Evolutionary conservation across 371 early-diverging fungal species (phyloP), one percentile per base, ranked within the genome.

Genomic region (Edhazardia aedis): DNA sequence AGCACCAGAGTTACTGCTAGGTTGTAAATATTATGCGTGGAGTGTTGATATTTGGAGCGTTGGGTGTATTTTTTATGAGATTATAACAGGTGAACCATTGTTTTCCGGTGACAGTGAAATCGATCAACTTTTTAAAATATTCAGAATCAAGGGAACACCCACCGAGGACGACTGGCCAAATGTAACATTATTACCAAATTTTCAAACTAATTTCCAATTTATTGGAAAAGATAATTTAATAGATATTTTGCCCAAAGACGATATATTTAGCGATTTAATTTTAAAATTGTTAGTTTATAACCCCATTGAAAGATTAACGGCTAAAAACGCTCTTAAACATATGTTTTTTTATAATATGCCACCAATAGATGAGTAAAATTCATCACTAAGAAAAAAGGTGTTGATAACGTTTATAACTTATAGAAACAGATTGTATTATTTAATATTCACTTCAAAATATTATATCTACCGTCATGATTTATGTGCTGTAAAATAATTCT

Each of bases 11-110:
- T 86, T 94, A 6, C 71, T 98, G 4, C 76, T 90, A 53, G 95
- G 95, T 2, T 82, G 82, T 23, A 78, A 85, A 52, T 82, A 82
- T 62, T 98, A 98, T 70, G 77, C 83, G 6, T 90, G 84, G 16
- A 82, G 86, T 4, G 86, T 98, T 55, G 99, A 98, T 70, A 86
- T 98, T 47, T 98, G 99, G 99, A 86, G 86, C 12, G 81, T 85
- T 1, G 96, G 96, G 2, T 94, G 93, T 71, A 92, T 91, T 64
- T 79, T 89, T 78, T 86, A 85, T 37, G 93, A 89, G 65, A 87
- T 85, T 82, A 82, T 80, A 37, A 68, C 25, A 21, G 1, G 2
- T 3, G 19, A 73, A 29, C 86, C 94, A 0, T 68, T 94, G 23
- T 93, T 95, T 66, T 85, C 89, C 11, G 88, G 83, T 79, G 89